These are phyloP conservation scores for Sarocladiaceae sp. DNA, from an alignment of 2,329 filamentous ascomycete genomes.

Conservation along the genomic window DNA sequence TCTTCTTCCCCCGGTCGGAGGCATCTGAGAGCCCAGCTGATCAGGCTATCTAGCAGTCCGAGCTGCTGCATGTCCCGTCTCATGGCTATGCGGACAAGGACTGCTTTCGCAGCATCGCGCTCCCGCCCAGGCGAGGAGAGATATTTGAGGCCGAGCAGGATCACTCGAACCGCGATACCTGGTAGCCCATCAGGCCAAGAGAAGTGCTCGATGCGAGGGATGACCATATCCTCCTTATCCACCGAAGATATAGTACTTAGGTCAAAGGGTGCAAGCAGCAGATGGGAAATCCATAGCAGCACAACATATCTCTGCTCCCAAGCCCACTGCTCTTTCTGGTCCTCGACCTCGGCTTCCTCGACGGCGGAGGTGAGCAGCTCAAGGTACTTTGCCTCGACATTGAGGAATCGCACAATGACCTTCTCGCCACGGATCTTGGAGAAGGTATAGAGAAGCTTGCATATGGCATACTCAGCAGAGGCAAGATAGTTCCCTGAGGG, in stretches of 20 bases:
- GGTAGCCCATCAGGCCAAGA: constrained; percentile 57
- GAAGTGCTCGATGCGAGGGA: constrained; percentile 40
- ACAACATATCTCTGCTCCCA: constrained; percentile 91
- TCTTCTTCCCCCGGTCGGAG: constrained; percentile 40
- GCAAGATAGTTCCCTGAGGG: constrained; percentile 38
- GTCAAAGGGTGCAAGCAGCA: constrained; percentile 84
- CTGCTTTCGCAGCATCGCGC: constrained; percentile 74
- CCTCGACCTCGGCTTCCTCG: constrained; percentile 46
- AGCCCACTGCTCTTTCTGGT: constrained; percentile 35
- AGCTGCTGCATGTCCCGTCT: constrained; percentile 81
- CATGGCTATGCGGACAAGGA: constrained; percentile 76
- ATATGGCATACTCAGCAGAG: constrained; percentile 64
- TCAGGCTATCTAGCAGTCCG: constrained; percentile 60
- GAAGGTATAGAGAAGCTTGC: constrained; percentile 76
- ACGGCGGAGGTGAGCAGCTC: constrained; percentile 73
- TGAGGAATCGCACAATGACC: constrained; percentile 83
- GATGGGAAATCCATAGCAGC: constrained; percentile 79
- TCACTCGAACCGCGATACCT: constrained; percentile 60
- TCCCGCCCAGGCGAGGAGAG: constrained; percentile 77
- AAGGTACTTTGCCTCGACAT: constrained; percentile 80
- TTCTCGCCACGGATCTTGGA: constrained; percentile 95
- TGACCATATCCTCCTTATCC: constrained; percentile 39
- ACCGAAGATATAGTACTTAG: constrained; percentile 73
- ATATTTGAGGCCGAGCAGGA: constrained; percentile 65
- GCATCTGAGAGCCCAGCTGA: constrained; percentile 62